A percentile compares a stretch with the other conserved stretches of the same genome.
Evolutionary conservation across 257 asterid genomes (phyloP).

Genomic region (Ehretia macrophylla): DNA sequence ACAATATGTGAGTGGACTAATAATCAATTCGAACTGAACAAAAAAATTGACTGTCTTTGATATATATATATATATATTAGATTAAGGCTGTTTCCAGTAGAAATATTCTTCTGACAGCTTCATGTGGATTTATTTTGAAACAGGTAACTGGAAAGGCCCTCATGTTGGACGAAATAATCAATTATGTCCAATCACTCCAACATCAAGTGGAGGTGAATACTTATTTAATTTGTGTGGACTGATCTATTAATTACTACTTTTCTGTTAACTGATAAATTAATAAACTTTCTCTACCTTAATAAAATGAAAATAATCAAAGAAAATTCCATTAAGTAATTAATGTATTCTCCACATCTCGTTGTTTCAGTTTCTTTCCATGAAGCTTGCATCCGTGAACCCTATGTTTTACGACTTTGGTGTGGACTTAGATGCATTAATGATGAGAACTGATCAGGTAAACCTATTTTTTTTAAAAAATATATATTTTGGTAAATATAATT

Average conservation of each 20-base stretch:
- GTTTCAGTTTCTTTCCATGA: slow-evolving; percentile 85
- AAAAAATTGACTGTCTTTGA: no score
- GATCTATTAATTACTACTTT: not conserved
- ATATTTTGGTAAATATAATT: not conserved
- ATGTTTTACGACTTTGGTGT: slow-evolving; percentile 58
- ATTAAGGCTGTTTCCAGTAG: not conserved
- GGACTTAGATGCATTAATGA: slow-evolving; percentile 65
- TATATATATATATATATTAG: not conserved
- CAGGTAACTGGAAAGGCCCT: slow-evolving; percentile 96
- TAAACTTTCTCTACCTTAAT: not conserved
- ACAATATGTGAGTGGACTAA: no score
- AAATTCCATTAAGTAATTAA: not conserved
- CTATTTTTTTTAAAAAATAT: not conserved
- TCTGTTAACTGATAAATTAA: not conserved
- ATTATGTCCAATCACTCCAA: slow-evolving; percentile 85
- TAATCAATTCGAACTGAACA: no score
- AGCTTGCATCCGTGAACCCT: slow-evolving; percentile 74
- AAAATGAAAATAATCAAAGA: not conserved
- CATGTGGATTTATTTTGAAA: slow-evolving; percentile 38
- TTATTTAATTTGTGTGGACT: not conserved
- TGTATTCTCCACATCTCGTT: slow-evolving; percentile 2
- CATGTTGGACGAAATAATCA: slow-evolving; percentile 88
- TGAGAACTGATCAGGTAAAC: slow-evolving; percentile 56
- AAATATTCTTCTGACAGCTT: slow-evolving; percentile 17
- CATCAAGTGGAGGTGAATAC: slow-evolving; percentile 76